phyloP scores from a whole-genome alignment of 2,329 filamentous ascomycete species.

The Botrytis tulipae region DNA sequence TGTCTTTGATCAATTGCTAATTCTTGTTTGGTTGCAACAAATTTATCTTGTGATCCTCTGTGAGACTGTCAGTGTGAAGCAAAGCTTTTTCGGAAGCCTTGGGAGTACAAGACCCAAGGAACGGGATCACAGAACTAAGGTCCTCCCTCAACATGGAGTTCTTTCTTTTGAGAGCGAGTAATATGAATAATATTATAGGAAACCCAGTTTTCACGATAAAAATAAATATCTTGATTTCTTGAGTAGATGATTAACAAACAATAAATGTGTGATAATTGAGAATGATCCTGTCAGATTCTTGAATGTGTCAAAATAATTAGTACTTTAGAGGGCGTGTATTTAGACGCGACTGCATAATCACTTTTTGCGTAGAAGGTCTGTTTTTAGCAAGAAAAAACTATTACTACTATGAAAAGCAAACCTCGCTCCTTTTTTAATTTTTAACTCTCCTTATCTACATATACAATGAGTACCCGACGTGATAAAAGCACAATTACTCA shows the following conservation, averaged over 20 bases:
- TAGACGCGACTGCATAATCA: background rate
- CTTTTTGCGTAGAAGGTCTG: background rate
- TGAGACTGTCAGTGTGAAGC: background rate
- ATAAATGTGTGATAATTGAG: background rate
- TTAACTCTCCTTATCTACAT: background rate
- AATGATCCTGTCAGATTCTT: background rate
- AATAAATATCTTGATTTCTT: background rate
- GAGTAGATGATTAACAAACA: accelerated
- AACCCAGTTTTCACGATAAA: accelerated
- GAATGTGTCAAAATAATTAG: background rate
- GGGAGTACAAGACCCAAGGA: background rate
- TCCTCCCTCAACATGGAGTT: background rate
- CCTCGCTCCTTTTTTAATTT: background rate
- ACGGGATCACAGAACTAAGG: background rate
- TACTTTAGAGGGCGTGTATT: background rate
- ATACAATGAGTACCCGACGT: background rate
- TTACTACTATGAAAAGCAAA: background rate
- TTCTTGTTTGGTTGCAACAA: background rate
- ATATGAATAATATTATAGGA: background rate
- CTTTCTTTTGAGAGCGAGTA: background rate
- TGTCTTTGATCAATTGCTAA: background rate
- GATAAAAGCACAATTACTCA: background rate
- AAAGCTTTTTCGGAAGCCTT: background rate
- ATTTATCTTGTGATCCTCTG: background rate
- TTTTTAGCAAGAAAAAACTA: background rate